phyloP scores from a whole-genome alignment of 2,329 filamentous ascomycete genomes.

The Verticillium nubilum region DNA sequence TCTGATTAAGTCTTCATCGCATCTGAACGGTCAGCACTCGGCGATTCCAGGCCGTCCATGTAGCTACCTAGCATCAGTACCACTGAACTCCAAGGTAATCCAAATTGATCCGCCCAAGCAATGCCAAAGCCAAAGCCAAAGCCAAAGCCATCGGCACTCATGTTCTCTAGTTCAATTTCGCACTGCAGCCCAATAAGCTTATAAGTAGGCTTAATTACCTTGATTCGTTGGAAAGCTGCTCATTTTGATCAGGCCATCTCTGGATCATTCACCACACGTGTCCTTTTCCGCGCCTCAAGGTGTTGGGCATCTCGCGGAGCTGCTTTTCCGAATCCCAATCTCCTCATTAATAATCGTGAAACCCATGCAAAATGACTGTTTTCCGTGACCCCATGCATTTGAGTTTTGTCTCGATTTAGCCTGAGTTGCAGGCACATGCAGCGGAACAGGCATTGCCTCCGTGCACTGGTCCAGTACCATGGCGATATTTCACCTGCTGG shows the following conservation, averaged over 20 bases:
- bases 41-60: no score
- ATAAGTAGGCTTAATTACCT: neutral
- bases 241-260: no score
- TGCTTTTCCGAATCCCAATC: neutral
- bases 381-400: neutral
- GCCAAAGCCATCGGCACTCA: neutral
- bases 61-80: no score
- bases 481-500: neutral
- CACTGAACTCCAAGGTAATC: no score
- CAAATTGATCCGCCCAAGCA: no score
- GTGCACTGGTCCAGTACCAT: neutral
- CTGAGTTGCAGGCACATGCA: neutral
- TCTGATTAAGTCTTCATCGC: no score
- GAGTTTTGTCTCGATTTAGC: neutral
- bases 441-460: neutral
- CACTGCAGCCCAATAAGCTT: neutral
- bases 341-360: neutral
- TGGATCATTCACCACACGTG: neutral
- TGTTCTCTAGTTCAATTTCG: neutral
- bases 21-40: no score
- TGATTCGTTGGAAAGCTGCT: no score
- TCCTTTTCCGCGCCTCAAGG: neutral
- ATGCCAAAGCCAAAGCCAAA: no score
- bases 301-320: neutral
- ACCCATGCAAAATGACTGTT: neutral